phyloP scores from a whole-genome alignment of 352 stramenopile genomes.

The Globisporangium ultimum region DNA sequence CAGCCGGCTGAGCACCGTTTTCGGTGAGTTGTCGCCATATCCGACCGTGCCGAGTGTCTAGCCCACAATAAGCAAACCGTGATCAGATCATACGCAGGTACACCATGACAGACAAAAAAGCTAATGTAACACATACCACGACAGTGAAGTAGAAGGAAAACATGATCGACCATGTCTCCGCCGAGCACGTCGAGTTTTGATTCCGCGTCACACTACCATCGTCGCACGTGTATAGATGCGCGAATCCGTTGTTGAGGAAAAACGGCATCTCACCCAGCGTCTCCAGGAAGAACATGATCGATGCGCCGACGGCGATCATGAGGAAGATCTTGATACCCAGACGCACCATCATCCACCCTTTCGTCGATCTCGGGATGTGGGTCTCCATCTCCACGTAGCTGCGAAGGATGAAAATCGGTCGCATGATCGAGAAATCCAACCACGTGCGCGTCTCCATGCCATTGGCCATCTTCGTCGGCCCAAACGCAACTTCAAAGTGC shows the following conservation, averaged over 20 bases:
- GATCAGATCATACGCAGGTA: not conserved
- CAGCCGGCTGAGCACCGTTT: slow-evolving; percentile 78
- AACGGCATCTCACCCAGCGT: slow-evolving; percentile 82
- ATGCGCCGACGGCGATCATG: slow-evolving; percentile 78
- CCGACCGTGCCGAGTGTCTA: slow-evolving; percentile 86
- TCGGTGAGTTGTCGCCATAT: slow-evolving; percentile 82
- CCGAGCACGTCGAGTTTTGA: slow-evolving; percentile 37
- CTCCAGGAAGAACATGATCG: slow-evolving; percentile 86
- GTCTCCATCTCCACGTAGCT: slow-evolving; percentile 86
- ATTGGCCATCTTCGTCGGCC: slow-evolving; percentile 51
- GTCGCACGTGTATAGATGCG: slow-evolving; percentile 74
- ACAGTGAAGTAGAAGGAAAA: slow-evolving; percentile 89
- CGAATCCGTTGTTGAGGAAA: slow-evolving; percentile 75
- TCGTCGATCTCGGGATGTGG: slow-evolving; percentile 61
- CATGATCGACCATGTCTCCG: slow-evolving; percentile 85
- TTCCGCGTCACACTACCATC: slow-evolving; percentile 53
- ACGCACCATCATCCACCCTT: slow-evolving; percentile 80
- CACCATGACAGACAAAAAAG: not conserved
- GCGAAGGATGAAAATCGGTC: slow-evolving; percentile 71
- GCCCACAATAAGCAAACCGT: not conserved
- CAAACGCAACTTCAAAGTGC: slow-evolving; percentile 75
- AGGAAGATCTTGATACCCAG: slow-evolving; percentile 78
- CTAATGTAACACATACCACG: slow-evolving; percentile 40
- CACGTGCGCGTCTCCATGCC: slow-evolving; percentile 65
- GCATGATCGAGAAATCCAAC: slow-evolving; percentile 86